These are phyloP conservation scores for Nitzschia sp. DNA, from an alignment of 108 stramenopile species.

Conservation along the genomic window DNA sequence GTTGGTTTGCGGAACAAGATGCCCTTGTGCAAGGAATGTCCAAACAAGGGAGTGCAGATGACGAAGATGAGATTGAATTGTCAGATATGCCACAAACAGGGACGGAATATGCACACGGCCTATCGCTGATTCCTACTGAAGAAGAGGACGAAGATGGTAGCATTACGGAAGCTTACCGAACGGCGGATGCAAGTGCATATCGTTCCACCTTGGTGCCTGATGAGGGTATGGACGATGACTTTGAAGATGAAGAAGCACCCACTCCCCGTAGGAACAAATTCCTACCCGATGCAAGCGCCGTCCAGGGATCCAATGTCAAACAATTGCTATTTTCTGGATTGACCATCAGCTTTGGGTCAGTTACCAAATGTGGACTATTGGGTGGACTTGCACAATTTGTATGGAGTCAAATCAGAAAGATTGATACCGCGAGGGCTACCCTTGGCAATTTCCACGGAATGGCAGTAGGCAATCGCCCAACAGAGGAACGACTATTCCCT, in stretches of 20 bases:
- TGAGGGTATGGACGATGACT: slow-evolving; percentile 71
- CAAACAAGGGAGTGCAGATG: slow-evolving; percentile 12
- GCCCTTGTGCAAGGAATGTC: slow-evolving; percentile 45
- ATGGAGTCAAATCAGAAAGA: slow-evolving; percentile 72
- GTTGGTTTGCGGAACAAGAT: slow-evolving; percentile 76
- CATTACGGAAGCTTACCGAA: slow-evolving; percentile 75
- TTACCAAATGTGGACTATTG: slow-evolving; percentile 73
- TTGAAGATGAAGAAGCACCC: slow-evolving; percentile 55
- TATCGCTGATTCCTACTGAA: slow-evolving; percentile 2
- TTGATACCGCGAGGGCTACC: slow-evolving; percentile 56
- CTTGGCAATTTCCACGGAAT: slow-evolving; percentile 61
- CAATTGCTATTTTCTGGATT: slow-evolving; percentile 53
- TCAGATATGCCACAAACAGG: too few relatives aligned
- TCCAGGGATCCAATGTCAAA: slow-evolving; percentile 53
- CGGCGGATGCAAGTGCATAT: slow-evolving; percentile 69
- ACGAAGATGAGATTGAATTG: slow-evolving; percentile 1
- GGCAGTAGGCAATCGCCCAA: slow-evolving; percentile 43
- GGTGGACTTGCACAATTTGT: slow-evolving; percentile 81
- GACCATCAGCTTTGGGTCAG: slow-evolving; percentile 78
- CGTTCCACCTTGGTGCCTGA: slow-evolving; percentile 54
- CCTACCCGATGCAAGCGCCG: not conserved
- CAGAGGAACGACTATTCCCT: slow-evolving; percentile 1
- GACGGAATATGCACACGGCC: too few relatives aligned
- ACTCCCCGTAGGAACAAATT: not conserved
- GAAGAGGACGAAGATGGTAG: slow-evolving; percentile 26